Base-by-base conservation (phyloP, 2,329 filamentous ascomycete species). In the Fusarium anguioides region DNA sequence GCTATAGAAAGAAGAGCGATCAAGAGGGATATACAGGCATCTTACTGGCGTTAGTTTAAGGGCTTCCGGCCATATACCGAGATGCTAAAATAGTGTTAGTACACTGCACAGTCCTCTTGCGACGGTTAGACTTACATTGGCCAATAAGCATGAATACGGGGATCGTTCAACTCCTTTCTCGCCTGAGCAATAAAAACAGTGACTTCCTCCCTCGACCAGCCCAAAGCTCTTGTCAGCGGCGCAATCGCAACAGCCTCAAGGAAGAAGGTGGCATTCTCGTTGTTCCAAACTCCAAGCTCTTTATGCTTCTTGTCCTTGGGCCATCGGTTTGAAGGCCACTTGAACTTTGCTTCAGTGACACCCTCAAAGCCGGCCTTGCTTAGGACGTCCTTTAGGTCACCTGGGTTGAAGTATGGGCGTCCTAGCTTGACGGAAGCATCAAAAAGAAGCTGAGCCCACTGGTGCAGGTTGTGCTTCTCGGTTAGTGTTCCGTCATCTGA, bases 311-410 rank as follows among this genome's bases (percentile, higher is more conserved):
- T 35, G 6, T 66, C 64, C 12, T 36, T 66, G 1, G 64, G 57
- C 64, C 63, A 67, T 6, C 12, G 23, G 6, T 63, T 67, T 2
- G 52, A 45, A n/a, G 64, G 64, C 63, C 64, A 63, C 8, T 59
- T 61, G 21, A 59, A 66, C 12, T 33, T 39, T 3, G 10, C 3
- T 7, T 67, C 50, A 0, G 33, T 54, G 0, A 66, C 53, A 3
- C 35, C 36, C 9, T 45, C 47, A n/a, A 64, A 67, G 1, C 64
- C 64, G 2, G 21, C 62, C 10, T 62, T 51, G 9, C 12, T 5
- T 0, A 65, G 37, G 1, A 64, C 33, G 0, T 60, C 9, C 14
- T 65, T 65, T 0, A 64, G 17, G 17, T 40, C 27, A 2, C 42
- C 14, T 10, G 29, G 26, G 6, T 54, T 15, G 7, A 59, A 53